Evolutionary conservation across 1,139 yeast genomes (phyloP), one percentile per base, ranked within the genome.

Genomic region (Yamadazyma diddensiae): DNA sequence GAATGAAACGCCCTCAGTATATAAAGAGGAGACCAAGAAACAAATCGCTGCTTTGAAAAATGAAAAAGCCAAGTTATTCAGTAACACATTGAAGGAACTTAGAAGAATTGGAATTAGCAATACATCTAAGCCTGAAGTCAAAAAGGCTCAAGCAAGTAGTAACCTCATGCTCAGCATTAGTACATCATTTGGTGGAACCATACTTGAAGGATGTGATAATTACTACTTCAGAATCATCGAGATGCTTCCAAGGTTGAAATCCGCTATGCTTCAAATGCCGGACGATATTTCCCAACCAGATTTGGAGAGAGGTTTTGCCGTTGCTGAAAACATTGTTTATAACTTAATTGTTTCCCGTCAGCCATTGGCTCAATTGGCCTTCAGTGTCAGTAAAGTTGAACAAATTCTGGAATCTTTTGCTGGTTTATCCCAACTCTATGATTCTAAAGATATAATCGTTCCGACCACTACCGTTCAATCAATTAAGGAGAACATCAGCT

Each of bases 221-320:
- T 73, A 73, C 46, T 88, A 78, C 55, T 85, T 75, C 63, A 70
- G 84, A 39, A 59, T 86, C 13, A 57, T 92, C 34, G 98, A 92
- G 46, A 55, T 88, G 30, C 59, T 90, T 25, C 97, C 97, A 6
- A 70, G 92, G 28, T 61, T 92, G 37, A 72, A 95, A 48, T 72
- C 79, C 19, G 65, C 86, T 2, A 79, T 80, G 12, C 58, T 78
- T 1, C 65, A 69, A 21, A 77, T 79, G 12, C 70, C 79, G 12
- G 83, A 76, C 9, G 97, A 88, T 49, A 79, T 87, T 14, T 94
- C 96, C 2, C 70, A 72, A 15, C 66, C 74, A 2, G 95, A 85
- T 52, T 73, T 86, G 23, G 83, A 78, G 39, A 82, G 80, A 45
- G 95, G 88, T 26, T 62, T 87, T 46, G 87, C 92, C 2, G 79